Evolutionary conservation across 106 monocot genomes (phyloP), one percentile per base, ranked within the genome.

Genomic region (Ottelia alismoides): DNA sequence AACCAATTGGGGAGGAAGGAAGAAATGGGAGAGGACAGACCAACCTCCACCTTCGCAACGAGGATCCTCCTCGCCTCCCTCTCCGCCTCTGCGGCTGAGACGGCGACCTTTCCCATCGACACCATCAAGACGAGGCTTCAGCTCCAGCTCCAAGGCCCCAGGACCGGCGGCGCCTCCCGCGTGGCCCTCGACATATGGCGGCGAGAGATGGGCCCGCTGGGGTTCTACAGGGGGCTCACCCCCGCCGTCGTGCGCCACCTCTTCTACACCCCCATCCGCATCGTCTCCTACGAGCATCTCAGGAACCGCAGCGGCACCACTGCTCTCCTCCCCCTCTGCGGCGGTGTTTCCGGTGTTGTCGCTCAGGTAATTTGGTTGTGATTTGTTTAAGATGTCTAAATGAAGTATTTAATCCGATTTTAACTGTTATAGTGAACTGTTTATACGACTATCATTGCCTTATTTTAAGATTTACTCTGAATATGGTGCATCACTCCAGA

Each of bases 261-360:
- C 47, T 69, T 93, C 59, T 93, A 93, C 60, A 93, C 83, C 32
- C 88, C 93, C 11, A 69, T 88, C 25, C 72, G 93, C 23, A 88
- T 93, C 57, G 72, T 88, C 11, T 51, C 77, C 22, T 93, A 88
- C 64, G 87, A 93, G 77, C 48, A 73, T 35, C 63, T 88, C 35
- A 17, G 21, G 43, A 22, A 32, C 51, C 20, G 35, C 1, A 70
- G 49, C 31, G 57, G 44, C 19, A 12, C 45, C 14, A 16, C 45
- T 22, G 14, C 21, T 14, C 72, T 81, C 17, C 27, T 76, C 21
- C 83, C 83, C 43, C 30, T 93, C 44, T 55, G 75, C 17, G 92
- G 83, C 1, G 92, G 92, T 16, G 62, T 62, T 3, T 87, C 92
- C 25, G 87, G 92, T 23, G 67, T 77, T 40, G 20, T 81, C 26